Percentiles rank a stretch among this genome's conserved stretches.
These are phyloP conservation scores for Teratosphaeriaceae sp. DNA, from an alignment of 2,329 filamentous ascomycete species.

Conservation along the genomic window DNA sequence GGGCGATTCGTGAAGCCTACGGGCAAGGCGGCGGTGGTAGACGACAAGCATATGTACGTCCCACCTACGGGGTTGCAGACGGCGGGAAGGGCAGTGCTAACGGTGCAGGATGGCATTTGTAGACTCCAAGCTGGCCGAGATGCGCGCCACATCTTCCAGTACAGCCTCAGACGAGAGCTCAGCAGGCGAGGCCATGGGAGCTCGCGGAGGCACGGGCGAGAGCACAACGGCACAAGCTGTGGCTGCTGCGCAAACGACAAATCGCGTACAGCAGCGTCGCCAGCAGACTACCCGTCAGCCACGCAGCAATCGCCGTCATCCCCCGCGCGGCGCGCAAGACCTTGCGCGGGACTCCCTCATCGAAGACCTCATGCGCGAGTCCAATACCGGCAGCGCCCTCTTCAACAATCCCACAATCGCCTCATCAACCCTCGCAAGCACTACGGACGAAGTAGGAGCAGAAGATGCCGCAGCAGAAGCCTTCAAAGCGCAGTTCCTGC, in stretches of 20 bases:
- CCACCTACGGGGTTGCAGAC: constrained; percentile 5
- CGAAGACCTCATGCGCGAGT: constrained; percentile 28
- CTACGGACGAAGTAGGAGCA: constrained; percentile 42
- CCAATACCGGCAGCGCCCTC: constrained; percentile 14
- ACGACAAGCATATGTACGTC: constrained; percentile 74
- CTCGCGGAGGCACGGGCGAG: background rate
- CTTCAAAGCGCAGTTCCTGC: constrained; percentile 71
- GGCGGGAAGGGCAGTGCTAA: constrained; percentile 46
- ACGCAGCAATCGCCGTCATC: constrained; percentile 10
- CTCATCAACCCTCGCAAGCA: constrained; percentile 1
- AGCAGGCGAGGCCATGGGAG: constrained; percentile 2
- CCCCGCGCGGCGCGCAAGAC: constrained; percentile 12
- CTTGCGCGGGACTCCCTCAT: constrained; percentile 28
- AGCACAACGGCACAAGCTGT: background rate
- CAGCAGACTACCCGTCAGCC: background rate
- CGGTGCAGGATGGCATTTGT: constrained; percentile 73
- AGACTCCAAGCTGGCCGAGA: constrained; percentile 70
- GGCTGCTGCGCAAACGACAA: constrained; percentile 9
- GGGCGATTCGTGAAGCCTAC: constrained; percentile 67
- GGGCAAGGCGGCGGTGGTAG: constrained; percentile 56
- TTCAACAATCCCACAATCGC: constrained; percentile 23
- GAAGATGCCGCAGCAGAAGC: constrained; percentile 51
- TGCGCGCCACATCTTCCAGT: constrained; percentile 16
- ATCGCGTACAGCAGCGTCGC: constrained; percentile 10
- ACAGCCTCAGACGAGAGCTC: no score